Conservation (phyloP, 768 basidiomycete species). For the Boletellus ananiceps region DNA sequence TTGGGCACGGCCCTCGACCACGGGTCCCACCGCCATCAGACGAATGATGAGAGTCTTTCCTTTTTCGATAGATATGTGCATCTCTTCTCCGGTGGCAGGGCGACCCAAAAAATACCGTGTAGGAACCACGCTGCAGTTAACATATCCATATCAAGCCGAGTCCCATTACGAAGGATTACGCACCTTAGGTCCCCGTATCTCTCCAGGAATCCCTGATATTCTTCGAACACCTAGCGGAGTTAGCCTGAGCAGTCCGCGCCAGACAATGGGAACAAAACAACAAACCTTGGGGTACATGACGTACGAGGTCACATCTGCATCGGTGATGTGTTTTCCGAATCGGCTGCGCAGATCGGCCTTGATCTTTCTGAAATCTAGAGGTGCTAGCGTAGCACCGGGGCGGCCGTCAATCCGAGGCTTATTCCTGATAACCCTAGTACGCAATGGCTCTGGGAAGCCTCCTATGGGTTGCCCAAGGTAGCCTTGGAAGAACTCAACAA, state of each 20-base stretch:
- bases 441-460: conserved; percentile 97
- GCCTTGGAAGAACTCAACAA: conserved; percentile 98
- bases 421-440: conserved; percentile 86
- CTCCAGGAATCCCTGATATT: conserved; percentile 91
- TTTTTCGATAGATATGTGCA: conserved; percentile 93
- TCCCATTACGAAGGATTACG: conserved; percentile 19
- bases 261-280: conserved; percentile 8
- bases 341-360: conserved; percentile 89
- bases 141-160: conserved; percentile 8
- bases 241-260: conserved; percentile 9
- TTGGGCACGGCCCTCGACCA: conserved; percentile 86
- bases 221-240: conserved; percentile 80
- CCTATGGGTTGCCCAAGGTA: conserved; percentile 97
- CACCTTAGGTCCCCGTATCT: conserved; percentile 94
- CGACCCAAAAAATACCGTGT: conserved; percentile 97
- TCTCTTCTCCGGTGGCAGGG: conserved; percentile 89
- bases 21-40: conserved; percentile 91
- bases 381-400: conserved; percentile 82
- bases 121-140: conserved; percentile 71
- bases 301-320: conserved; percentile 89
- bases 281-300: conserved; percentile 96
- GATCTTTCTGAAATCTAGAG: conserved; percentile 94
- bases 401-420: conserved; percentile 92
- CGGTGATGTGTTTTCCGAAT: conserved; percentile 93
- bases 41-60: conserved; percentile 97